A percentile compares a stretch with the other conserved stretches of the same genome.
phyloP scores from a whole-genome alignment of 139 green algal species.

The Chlamydomonas sp. region DNA sequence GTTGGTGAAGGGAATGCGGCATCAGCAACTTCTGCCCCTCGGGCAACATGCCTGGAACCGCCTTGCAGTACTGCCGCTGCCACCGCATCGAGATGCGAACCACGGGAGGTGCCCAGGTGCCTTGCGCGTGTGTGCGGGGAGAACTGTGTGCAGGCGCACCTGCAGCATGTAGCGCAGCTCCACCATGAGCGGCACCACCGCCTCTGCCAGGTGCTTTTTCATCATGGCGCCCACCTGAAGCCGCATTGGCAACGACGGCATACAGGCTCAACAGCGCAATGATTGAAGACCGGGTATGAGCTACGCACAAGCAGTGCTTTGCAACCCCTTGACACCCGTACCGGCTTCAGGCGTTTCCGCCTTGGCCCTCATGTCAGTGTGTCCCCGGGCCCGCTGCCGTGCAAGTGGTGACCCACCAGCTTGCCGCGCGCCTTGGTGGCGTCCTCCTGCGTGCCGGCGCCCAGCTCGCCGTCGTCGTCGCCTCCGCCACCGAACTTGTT shows the following conservation, averaged over 20 bases:
- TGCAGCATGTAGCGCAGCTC: slow-evolving; percentile 79
- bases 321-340: too few species aligned
- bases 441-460: slow-evolving; percentile 32
- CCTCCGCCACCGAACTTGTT: slow-evolving; percentile 53
- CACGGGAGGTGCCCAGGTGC: too few species aligned
- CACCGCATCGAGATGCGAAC: too few species aligned
- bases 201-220: slow-evolving; percentile 90
- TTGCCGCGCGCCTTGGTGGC: slow-evolving; percentile 61
- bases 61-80: too few species aligned
- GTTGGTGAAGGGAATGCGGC: background rate
- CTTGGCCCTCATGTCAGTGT: too few species aligned
- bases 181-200: slow-evolving; percentile 83
- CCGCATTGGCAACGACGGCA: too few species aligned
- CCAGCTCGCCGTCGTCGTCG: slow-evolving; percentile 36
- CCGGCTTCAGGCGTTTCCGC: too few species aligned
- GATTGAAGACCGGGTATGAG: too few species aligned
- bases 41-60: background rate
- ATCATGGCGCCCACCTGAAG: slow-evolving; percentile 71
- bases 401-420: slow-evolving; percentile 55
- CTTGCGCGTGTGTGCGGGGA: too few species aligned
- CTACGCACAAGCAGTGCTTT: too few species aligned
- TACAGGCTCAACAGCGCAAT: background rate
- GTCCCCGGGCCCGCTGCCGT: too few species aligned
- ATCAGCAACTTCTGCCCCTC: background rate
- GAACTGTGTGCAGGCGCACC: background rate